Evolutionary conservation across 345 rosid species (phyloP), one percentile per base, ranked within the genome.

Genomic region (Eucalyptus tenuipes): DNA sequence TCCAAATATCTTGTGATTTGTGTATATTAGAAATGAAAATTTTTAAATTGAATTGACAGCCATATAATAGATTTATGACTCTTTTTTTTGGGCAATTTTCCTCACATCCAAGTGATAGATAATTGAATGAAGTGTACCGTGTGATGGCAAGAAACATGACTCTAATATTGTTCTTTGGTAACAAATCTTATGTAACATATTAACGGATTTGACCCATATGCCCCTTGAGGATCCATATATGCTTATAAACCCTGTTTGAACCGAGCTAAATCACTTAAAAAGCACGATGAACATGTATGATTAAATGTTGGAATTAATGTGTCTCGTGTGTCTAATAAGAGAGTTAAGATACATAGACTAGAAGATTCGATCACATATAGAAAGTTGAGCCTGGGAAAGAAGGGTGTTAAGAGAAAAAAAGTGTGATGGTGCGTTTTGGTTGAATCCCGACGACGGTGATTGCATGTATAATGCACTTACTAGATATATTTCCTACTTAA

Each of bases 41-140:
- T 1, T 10, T 13, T 13, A 7, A 29, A 13, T n/a, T 61, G 16
- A 61, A 61, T 6, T 7, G 1, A 3, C 0, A 61, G 7, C 1
- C 16, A 13, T 61, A 27, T 29, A 29, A 61, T 29, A 61, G 2
- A 29, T 61, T 59, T 61, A 7, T 7, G 10, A 64, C 10, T 13
- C 1, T 55, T n/a, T 7, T 64, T n/a, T 64, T 14, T 0, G 8
- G 33, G 5, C 75, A 64, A 64, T n/a, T n/a, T 64, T n/a, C 10
- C 75, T 15, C 75, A 7, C 40, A 64, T 64, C 9, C 18, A n/a
- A n/a, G 37, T 13, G 18, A n/a, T 64, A 64, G 37, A 3, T 64
- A 64, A 64, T n/a, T n/a, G 75, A 64, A 64, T 16, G 10, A 64
- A 64, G 37, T 15, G 20, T n/a, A 5, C 4, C 16, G 10, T n/a